phyloP scores from a whole-genome alignment of 2,329 filamentous ascomycete genomes.

The Cryphonectria parasitica region DNA sequence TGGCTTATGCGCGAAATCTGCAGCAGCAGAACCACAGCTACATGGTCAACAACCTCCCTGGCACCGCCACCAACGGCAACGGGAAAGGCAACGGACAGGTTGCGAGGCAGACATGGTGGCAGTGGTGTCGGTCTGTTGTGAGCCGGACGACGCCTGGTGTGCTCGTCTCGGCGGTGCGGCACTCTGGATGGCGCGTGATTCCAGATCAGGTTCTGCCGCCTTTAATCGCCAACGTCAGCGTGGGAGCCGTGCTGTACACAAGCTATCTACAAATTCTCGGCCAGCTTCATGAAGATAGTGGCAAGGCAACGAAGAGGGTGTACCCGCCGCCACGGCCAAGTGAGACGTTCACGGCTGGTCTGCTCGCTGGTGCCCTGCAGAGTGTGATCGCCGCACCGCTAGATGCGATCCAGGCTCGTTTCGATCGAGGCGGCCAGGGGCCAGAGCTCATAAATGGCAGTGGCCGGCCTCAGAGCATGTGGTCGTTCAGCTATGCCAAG shows the following conservation, averaged over 20 bases:
- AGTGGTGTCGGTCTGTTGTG: constrained; percentile 49
- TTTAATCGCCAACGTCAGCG: constrained; percentile 72
- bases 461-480: constrained; percentile 64
- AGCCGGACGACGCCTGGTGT: constrained; percentile 69
- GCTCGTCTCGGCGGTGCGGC: constrained; percentile 66
- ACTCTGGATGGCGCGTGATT: constrained; percentile 75
- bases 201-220: constrained; percentile 79
- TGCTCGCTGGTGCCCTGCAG: constrained; percentile 71
- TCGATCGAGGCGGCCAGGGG: constrained; percentile 49
- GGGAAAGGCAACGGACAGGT: neutral
- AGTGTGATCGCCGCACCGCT: constrained; percentile 74
- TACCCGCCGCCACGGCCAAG: constrained; percentile 69
- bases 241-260: constrained; percentile 76
- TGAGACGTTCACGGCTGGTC: constrained; percentile 71
- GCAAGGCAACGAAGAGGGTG: constrained; percentile 59
- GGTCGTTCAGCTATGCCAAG: constrained; percentile 70
- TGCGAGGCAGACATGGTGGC: constrained; percentile 39
- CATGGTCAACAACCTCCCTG: constrained; percentile 16
- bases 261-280: constrained; percentile 74
- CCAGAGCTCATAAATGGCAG: constrained; percentile 44
- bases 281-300: constrained; percentile 66
- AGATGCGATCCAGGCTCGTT: constrained; percentile 75
- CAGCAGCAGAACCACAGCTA: constrained; percentile 45
- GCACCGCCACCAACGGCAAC: constrained; percentile 32
- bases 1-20: constrained; percentile 60